Conservation (phyloP, 352 stramenopile genomes). For the Phytophthora hibernalis region DNA sequence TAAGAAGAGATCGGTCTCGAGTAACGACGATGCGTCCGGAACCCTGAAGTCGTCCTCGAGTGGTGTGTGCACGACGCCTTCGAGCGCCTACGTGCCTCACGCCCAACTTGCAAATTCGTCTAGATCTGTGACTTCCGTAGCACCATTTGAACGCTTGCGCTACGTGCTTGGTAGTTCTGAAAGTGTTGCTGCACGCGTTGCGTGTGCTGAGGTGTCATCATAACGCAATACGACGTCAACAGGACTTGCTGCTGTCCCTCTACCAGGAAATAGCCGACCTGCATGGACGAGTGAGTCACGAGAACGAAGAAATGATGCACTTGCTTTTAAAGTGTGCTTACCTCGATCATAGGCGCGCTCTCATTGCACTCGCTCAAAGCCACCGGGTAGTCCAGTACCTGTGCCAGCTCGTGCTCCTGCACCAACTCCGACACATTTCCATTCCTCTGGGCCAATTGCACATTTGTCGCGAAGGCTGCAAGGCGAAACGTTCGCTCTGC, state of each 20-base stretch:
- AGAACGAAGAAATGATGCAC: neutral
- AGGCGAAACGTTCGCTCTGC: constrained; percentile 35
- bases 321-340: constrained; percentile 14
- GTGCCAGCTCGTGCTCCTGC: constrained; percentile 50
- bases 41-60: neutral
- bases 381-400: constrained; percentile 69
- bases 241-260: constrained; percentile 34
- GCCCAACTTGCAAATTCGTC: neutral
- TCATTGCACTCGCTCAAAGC: constrained; percentile 61
- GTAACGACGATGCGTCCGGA: neutral
- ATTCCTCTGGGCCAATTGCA: constrained; percentile 3
- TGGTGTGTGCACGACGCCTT: too few relatives aligned
- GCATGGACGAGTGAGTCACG: neutral
- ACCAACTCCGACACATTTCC: constrained; percentile 7
- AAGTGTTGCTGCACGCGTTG: constrained; percentile 48
- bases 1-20: neutral
- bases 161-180: constrained; percentile 43
- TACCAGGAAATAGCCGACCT: constrained; percentile 68
- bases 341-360: constrained; percentile 66
- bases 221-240: constrained; percentile 68
- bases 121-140: constrained; percentile 31
- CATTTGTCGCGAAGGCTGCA: neutral
- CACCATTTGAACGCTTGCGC: constrained; percentile 26
- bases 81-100: too few relatives aligned
- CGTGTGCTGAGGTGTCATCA: constrained; percentile 19